phyloP scores from a whole-genome alignment of 192 early-diverging fungal genomes.

The Allomyces arbusculus region DNA sequence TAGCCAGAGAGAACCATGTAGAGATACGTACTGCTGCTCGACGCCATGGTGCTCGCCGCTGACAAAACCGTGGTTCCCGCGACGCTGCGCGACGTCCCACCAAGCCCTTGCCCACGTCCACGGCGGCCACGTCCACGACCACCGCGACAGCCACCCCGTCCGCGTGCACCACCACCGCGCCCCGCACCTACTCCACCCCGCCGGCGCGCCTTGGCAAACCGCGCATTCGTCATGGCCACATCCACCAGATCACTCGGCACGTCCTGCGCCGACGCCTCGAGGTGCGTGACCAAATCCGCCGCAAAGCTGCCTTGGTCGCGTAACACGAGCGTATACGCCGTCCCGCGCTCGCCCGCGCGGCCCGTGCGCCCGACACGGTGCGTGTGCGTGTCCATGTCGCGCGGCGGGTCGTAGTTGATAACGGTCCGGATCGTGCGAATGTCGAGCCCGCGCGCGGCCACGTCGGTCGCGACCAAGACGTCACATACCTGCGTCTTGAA shows the following conservation, averaged over 20 bases:
- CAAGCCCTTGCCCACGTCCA: not conserved
- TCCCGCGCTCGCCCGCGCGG: conserved; percentile 47
- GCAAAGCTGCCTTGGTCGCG: conserved; percentile 44
- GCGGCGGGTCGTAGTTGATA: conserved; percentile 58
- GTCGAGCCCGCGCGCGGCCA: conserved; percentile 60
- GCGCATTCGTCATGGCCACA: conserved; percentile 14
- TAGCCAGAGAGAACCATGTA: not conserved
- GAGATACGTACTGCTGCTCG: no score
- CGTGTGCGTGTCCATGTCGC: conserved; percentile 66
- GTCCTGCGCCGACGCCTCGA: conserved; percentile 27
- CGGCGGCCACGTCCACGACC: not conserved
- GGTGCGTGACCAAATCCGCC: conserved; percentile 34
- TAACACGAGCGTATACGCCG: conserved; percentile 37
- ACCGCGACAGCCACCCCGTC: not conserved
- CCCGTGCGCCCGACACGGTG: conserved; percentile 58
- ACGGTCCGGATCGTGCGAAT: conserved; percentile 54
- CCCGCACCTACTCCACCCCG: not conserved
- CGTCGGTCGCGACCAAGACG: conserved; percentile 42
- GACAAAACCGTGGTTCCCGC: not conserved
- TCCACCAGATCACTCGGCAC: conserved; percentile 22
- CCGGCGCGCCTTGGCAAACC: not conserved
- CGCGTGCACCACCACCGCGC: not conserved
- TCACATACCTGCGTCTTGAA: conserved; percentile 37
- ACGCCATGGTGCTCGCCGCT: no score
- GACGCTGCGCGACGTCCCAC: not conserved